These are phyloP conservation scores for Plasmopara viticola DNA, from an alignment of 352 stramenopile genomes.

Conservation along the genomic window DNA sequence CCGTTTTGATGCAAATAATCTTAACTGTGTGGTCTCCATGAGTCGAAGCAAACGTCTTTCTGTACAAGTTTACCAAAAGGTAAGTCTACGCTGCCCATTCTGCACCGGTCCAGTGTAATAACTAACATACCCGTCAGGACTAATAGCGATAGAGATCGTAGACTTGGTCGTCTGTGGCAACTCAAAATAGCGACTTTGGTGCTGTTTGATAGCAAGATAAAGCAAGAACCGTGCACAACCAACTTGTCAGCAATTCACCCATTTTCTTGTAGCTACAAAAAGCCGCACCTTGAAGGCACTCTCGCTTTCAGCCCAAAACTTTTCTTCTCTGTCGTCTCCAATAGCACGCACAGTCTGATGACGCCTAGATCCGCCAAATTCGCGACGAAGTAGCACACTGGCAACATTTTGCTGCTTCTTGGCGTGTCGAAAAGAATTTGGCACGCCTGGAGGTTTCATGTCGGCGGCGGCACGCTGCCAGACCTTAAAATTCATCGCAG, in stretches of 20 bases:
- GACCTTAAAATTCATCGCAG: constrained; percentile 41
- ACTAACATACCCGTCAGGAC: constrained; percentile 59
- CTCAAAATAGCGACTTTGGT: constrained; percentile 82
- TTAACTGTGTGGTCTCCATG: constrained; percentile 99
- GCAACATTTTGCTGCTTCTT: constrained; percentile 66
- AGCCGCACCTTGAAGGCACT: constrained; percentile 56
- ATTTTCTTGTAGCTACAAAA: background rate
- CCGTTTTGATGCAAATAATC: constrained; percentile 91
- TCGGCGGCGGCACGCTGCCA: constrained; percentile 68
- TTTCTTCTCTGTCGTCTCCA: constrained; percentile 50
- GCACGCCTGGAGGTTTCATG: constrained; percentile 61
- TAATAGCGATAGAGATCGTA: constrained; percentile 85
- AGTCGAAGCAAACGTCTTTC: constrained; percentile 93
- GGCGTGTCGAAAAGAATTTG: constrained; percentile 66
- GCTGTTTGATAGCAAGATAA: constrained; percentile 26
- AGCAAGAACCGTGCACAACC: background rate
- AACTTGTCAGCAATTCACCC: background rate
- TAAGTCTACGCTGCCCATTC: background rate
- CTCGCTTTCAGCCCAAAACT: constrained; percentile 76
- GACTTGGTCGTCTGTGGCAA: constrained; percentile 82
- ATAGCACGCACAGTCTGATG: constrained; percentile 38
- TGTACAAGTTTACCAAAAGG: constrained; percentile 9
- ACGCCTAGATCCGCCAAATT: constrained; percentile 37
- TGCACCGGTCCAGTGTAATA: constrained; percentile 1
- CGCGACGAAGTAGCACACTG: constrained; percentile 49